Evolutionary conservation across 306 rosid genomes (phyloP).

Genomic region (Vigna nakashimae): DNA sequence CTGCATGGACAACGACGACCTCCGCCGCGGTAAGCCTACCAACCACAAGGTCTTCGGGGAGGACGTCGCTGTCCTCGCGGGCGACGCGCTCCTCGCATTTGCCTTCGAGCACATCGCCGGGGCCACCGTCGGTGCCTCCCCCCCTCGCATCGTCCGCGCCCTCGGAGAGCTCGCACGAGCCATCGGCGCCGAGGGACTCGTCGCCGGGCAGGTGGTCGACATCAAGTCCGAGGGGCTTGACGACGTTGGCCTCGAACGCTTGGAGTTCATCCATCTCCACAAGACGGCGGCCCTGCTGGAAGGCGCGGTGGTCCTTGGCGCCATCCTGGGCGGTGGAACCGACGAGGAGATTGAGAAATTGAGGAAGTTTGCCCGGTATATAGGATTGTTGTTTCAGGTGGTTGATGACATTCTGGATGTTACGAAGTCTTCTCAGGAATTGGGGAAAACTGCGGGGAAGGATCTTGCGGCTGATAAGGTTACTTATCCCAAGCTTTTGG

Average conservation of each 20-base stretch:
- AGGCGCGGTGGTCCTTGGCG: constrained; percentile 72
- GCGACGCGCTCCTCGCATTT: constrained; percentile 74
- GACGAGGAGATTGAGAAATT: constrained; percentile 65
- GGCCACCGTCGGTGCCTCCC: constrained; percentile 53
- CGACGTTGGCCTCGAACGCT: constrained; percentile 65
- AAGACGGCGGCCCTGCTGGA: constrained; percentile 78
- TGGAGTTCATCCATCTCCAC: constrained; percentile 77
- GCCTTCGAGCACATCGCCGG: constrained; percentile 79
- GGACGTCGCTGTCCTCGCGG: constrained; percentile 81
- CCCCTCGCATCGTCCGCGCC: constrained; percentile 58
- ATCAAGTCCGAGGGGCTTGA: constrained; percentile 63
- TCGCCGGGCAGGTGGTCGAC: constrained; percentile 83
- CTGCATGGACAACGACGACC: constrained; percentile 90
- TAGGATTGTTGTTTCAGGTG: constrained; percentile 83
- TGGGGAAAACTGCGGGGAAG: constrained; percentile 91
- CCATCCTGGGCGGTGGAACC: constrained; percentile 76
- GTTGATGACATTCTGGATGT: constrained; percentile 91
- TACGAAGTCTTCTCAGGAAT: constrained; percentile 73
- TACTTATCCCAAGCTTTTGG: constrained; percentile 86
- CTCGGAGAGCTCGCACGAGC: constrained; percentile 69
- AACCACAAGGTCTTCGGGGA: constrained; percentile 90
- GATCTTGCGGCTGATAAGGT: constrained; percentile 83
- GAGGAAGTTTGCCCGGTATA: constrained; percentile 68
- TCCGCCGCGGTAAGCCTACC: constrained; percentile 87
- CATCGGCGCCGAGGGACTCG: constrained; percentile 76